Evolutionary conservation across 1,284 basidiomycete species (phyloP), one percentile per base, ranked within the genome.

Genomic region (Butyriboletus appendiculatus): DNA sequence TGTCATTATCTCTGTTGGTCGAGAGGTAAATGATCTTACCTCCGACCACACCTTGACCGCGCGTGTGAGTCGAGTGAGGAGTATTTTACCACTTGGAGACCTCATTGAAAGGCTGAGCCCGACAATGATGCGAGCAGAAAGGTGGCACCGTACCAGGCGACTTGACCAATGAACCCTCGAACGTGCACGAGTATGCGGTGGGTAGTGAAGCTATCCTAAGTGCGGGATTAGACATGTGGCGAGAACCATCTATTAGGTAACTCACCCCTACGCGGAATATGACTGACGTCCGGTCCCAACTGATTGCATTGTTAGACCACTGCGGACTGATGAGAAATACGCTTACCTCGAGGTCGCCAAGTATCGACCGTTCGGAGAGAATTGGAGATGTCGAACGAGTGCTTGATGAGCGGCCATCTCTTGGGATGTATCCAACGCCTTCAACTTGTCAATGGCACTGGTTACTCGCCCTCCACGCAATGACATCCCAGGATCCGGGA

Each of bases 41-140:
- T 84, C 81, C 10, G 81, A 84, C 89, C 89, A 92, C 45, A 92
- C 75, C 69, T 90, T 91, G 57, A 92, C 78, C n/a, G 81, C 82
- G 55, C 84, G 79, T 51, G 75, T 76, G 57, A 88, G 78, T 67
- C 87, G 88, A 12, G 88, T 89, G 30, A 90, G 71, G 10, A 90
- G 71, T 45, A 78, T 67, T 52, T 75, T 77, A 9, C 89, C 85
- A 28, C 76, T 80, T 1, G 87, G 86, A 30, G 88, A 88, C 86
- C 86, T 88, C 59, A 14, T 50, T 57, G 26, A 51, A 56, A 33
- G 28, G 24, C 26, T 64, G 15, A 59, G 59, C 20, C 15, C 0
- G 20, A 43, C 24, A 33, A 44, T 9, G 47, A 52, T 22, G 26
- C 35, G 37, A 45, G 16, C 43, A 41, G 34, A 50, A 42, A 46